Conservation (phyloP, 169 alveolate genomes). For the Cryptosporidium tyzzeri region DNA sequence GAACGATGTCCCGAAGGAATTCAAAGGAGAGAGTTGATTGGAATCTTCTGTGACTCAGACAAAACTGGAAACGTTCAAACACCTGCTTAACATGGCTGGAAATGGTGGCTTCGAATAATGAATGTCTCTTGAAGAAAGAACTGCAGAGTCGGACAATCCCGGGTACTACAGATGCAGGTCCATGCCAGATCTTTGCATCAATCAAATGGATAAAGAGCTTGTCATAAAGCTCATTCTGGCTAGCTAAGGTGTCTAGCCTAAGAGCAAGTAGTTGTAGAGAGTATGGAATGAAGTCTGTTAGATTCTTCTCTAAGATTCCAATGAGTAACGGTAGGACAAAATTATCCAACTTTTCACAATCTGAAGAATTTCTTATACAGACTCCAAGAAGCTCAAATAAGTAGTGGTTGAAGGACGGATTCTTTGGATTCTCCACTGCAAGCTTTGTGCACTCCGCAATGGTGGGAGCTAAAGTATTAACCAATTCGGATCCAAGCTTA, state of each 20-base stretch:
- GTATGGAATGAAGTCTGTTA: constrained; percentile 86
- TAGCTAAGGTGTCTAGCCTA: constrained; percentile 40
- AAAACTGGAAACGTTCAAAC: constrained; percentile 85
- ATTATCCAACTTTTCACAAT: constrained; percentile 39
- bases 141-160: constrained; percentile 84
- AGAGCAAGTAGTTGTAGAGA: constrained; percentile 74
- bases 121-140: constrained; percentile 83
- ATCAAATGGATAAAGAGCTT: constrained; percentile 54
- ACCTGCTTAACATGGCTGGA: constrained; percentile 82
- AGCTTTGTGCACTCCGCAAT: constrained; percentile 38
- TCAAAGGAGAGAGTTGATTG: constrained; percentile 83
- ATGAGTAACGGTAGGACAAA: constrained; percentile 76
- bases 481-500: constrained; percentile 7
- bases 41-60: constrained; percentile 85
- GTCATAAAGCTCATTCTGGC: constrained; percentile 30
- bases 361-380: constrained; percentile 50
- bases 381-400: constrained; percentile 82
- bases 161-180: constrained; percentile 77
- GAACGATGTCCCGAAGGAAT: constrained; percentile 81
- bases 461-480: constrained; percentile 24
- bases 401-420: constrained; percentile 87
- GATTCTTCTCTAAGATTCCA: constrained; percentile 82
- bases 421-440: constrained; percentile 85
- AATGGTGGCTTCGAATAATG: constrained; percentile 81
- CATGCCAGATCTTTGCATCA: constrained; percentile 64